phyloP scores from a whole-genome alignment of 352 stramenopile genomes.

The Globisporangium takayamanum region DNA sequence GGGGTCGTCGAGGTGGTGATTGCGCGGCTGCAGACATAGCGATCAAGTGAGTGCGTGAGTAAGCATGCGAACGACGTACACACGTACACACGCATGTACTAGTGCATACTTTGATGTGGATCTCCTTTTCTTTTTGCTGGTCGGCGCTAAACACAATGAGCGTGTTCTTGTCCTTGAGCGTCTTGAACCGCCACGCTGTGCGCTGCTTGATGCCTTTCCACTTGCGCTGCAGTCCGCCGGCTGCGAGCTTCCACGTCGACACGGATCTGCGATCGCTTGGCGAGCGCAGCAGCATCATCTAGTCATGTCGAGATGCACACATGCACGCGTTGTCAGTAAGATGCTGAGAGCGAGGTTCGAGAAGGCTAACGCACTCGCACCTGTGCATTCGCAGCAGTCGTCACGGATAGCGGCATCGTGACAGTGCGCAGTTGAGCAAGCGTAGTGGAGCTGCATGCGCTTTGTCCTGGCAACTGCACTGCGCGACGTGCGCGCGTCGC shows the following conservation, averaged over 20 bases:
- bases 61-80: background rate
- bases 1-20: slow-evolving; percentile 46
- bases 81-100: background rate
- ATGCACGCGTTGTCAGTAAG: background rate
- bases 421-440: no score
- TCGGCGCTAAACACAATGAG: slow-evolving; percentile 73
- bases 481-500: background rate
- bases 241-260: slow-evolving; percentile 76
- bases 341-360: background rate
- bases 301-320: no score
- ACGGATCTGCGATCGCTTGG: slow-evolving; percentile 17
- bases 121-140: slow-evolving; percentile 64
- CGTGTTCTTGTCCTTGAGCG: slow-evolving; percentile 65
- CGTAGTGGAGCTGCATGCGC: no score
- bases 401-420: no score
- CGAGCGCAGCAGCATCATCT: background rate
- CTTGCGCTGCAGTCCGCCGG: slow-evolving; percentile 68
- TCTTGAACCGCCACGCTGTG: slow-evolving; percentile 75
- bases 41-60: background rate
- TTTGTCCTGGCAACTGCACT: no score
- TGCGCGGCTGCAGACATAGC: slow-evolving; percentile 25
- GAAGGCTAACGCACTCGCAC: no score
- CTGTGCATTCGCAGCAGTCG: no score
- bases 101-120: slow-evolving; percentile 29
- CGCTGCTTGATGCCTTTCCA: slow-evolving; percentile 79